Conservation (phyloP, 805 yeast species). For the Candida maltosa region DNA sequence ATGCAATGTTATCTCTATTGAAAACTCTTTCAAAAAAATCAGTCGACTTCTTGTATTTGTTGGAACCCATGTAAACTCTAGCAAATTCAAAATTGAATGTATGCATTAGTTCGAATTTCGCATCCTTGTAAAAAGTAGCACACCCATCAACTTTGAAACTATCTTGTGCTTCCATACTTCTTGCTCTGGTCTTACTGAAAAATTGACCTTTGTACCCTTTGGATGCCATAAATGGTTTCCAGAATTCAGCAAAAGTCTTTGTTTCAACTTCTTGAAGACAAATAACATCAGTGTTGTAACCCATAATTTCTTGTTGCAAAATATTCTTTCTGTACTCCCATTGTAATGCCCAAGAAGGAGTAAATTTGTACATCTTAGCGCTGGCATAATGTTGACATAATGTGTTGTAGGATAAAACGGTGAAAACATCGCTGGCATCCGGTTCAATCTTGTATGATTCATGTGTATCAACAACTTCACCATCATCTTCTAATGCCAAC, state of each 20-base stretch:
- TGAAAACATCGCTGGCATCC: slow-evolving; percentile 47
- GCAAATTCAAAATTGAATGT: slow-evolving; percentile 80
- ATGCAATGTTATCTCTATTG: slow-evolving; percentile 92
- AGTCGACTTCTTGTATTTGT: slow-evolving; percentile 86
- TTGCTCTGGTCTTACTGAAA: slow-evolving; percentile 86
- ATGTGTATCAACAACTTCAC: slow-evolving; percentile 45
- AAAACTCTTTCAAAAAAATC: slow-evolving; percentile 94
- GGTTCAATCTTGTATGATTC: slow-evolving; percentile 29
- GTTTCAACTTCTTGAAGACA: slow-evolving; percentile 97
- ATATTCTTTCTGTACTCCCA: slow-evolving; percentile 88
- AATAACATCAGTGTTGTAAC: slow-evolving; percentile 67
- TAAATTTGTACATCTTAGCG: slow-evolving; percentile 83
- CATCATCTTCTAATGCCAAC: slow-evolving; percentile 76
- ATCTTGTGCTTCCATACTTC: slow-evolving; percentile 78
- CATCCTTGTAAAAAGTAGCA: slow-evolving; percentile 80
- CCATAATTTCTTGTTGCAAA: slow-evolving; percentile 68
- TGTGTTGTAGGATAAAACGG: slow-evolving; percentile 84
- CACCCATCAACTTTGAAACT: slow-evolving; percentile 96
- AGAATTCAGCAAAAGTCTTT: slow-evolving; percentile 77
- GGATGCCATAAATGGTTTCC: slow-evolving; percentile 71
- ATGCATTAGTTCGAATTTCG: slow-evolving; percentile 67
- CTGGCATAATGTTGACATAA: slow-evolving; percentile 96
- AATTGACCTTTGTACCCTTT: slow-evolving; percentile 80
- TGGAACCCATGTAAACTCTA: slow-evolving; percentile 73
- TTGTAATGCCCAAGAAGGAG: slow-evolving; percentile 95